A percentile compares a stretch with the other conserved stretches of the same genome.
These are phyloP conservation scores for Actinidia arguta DNA, from an alignment of 179 eudicot genomes.

Conservation along the genomic window DNA sequence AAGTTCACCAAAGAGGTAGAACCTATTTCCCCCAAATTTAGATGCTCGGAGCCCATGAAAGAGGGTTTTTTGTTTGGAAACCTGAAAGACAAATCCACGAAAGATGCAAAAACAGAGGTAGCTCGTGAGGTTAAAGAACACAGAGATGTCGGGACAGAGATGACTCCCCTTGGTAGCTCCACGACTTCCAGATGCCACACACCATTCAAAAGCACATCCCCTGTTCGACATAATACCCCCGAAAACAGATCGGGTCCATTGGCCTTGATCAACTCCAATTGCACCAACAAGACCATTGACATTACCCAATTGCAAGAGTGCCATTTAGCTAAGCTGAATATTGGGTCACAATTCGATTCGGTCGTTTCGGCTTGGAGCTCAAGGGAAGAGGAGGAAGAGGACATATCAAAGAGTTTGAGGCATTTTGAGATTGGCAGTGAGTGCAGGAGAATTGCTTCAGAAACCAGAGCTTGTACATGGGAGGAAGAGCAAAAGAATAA, in stretches of 20 bases:
- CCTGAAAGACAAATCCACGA: constrained; percentile 40
- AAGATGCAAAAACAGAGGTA: constrained; percentile 47
- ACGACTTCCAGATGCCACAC: constrained; percentile 82
- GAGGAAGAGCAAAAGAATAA: constrained; percentile 82
- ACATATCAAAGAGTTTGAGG: constrained; percentile 88
- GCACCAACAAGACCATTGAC: constrained; percentile 35
- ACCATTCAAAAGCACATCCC: constrained; percentile 75
- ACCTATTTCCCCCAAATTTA: constrained; percentile 36
- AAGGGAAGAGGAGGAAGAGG: constrained; percentile 94
- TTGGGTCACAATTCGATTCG: constrained; percentile 58
- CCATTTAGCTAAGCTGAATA: constrained; percentile 67
- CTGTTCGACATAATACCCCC: constrained; percentile 86
- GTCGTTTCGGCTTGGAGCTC: constrained; percentile 76
- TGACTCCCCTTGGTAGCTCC: constrained; percentile 89
- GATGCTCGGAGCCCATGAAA: constrained; percentile 60
- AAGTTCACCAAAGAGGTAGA: constrained; percentile 69
- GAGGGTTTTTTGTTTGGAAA: constrained; percentile 67
- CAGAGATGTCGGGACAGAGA: constrained; percentile 86
- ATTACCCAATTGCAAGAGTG: constrained; percentile 60
- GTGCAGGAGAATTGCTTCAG: constrained; percentile 65
- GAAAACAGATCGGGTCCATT: constrained; percentile 66
- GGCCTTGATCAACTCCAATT: constrained; percentile 26
- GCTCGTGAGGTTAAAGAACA: constrained; percentile 51
- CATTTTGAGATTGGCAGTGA: constrained; percentile 70
- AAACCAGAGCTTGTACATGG: constrained; percentile 63